Percentiles rank a stretch among this genome's conserved stretches.
phyloP scores from a whole-genome alignment of 2,329 filamentous ascomycete species.

The Claviceps sp. region DNA sequence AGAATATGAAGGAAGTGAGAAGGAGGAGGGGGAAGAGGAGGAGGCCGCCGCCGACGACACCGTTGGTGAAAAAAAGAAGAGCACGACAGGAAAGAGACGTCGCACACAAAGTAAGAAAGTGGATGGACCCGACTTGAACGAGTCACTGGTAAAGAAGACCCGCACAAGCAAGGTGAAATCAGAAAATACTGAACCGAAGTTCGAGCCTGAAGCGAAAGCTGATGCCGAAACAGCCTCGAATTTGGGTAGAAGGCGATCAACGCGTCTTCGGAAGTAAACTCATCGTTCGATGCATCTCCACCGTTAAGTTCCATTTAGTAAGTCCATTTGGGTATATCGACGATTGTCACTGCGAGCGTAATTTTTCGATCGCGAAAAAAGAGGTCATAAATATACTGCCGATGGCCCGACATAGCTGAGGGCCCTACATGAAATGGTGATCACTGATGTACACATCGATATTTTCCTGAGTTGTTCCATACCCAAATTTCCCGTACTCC shows the following conservation, averaged over 20 bases:
- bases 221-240: not conserved
- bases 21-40: not conserved
- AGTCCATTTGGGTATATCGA: not conserved
- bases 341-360: too few species aligned
- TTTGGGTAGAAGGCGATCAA: constrained; percentile 11
- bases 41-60: not conserved
- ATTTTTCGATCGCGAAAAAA: too few species aligned
- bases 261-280: not conserved
- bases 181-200: constrained; percentile 7
- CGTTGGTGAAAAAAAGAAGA: constrained; percentile 7
- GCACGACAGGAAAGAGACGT: constrained; percentile 11
- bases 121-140: constrained; percentile 11
- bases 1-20: constrained; percentile 5
- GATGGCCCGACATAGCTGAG: too few species aligned
- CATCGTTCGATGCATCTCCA: too few species aligned
- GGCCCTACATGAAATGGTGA: too few species aligned
- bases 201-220: constrained; percentile 3
- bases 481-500: too few species aligned
- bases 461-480: too few species aligned
- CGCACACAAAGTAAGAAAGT: constrained; percentile 16
- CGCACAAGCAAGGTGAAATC: constrained; percentile 9
- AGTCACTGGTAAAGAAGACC: constrained; percentile 15
- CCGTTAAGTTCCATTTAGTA: not conserved
- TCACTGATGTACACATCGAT: too few species aligned
- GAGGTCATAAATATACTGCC: too few species aligned